These are phyloP conservation scores for Plenodomus tracheiphilus DNA, from an alignment of 2,329 filamentous ascomycete species.

Conservation along the genomic window DNA sequence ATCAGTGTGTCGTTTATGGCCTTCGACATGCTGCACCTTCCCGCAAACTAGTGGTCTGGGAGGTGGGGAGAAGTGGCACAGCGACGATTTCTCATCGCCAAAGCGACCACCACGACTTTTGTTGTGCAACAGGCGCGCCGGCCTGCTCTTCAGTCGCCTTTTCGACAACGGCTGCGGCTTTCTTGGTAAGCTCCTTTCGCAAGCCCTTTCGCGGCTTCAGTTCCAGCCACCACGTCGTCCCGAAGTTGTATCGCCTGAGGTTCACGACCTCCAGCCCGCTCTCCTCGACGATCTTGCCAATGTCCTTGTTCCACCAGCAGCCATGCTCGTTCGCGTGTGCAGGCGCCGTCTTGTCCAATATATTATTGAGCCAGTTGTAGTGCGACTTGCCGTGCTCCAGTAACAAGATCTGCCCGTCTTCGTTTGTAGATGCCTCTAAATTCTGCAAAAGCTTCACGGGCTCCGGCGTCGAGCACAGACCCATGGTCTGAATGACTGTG, in stretches of 20 bases:
- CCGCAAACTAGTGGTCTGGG: constrained; percentile 9
- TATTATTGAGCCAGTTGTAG: constrained; percentile 52
- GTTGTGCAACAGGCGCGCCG: constrained; percentile 26
- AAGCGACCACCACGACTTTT: constrained; percentile 40
- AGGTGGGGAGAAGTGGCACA: constrained; percentile 13
- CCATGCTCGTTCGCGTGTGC: constrained; percentile 54
- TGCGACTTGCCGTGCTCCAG: constrained; percentile 56
- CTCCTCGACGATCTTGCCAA: constrained; percentile 52
- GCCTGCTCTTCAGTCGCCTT: constrained; percentile 18
- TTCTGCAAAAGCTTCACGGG: constrained; percentile 51
- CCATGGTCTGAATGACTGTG: constrained; percentile 57
- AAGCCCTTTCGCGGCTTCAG: constrained; percentile 46
- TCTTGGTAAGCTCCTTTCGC: constrained; percentile 19
- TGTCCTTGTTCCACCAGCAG: constrained; percentile 59
- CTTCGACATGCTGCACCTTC: constrained; percentile 11
- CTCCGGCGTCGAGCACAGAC: constrained; percentile 53
- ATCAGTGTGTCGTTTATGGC: neutral
- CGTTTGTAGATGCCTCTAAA: constrained; percentile 48
- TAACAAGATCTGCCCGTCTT: constrained; percentile 51
- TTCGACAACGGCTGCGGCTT: constrained; percentile 10
- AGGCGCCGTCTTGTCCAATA: constrained; percentile 51
- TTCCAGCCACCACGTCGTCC: constrained; percentile 55
- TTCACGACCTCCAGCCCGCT: constrained; percentile 53
- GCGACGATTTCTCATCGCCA: constrained; percentile 37
- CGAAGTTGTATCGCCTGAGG: constrained; percentile 52